Percentiles rank a stretch among this genome's conserved stretches.
These are phyloP conservation scores for Protea cynaroides DNA, from an alignment of 164 flowering plant genomes.

Conservation along the genomic window DNA sequence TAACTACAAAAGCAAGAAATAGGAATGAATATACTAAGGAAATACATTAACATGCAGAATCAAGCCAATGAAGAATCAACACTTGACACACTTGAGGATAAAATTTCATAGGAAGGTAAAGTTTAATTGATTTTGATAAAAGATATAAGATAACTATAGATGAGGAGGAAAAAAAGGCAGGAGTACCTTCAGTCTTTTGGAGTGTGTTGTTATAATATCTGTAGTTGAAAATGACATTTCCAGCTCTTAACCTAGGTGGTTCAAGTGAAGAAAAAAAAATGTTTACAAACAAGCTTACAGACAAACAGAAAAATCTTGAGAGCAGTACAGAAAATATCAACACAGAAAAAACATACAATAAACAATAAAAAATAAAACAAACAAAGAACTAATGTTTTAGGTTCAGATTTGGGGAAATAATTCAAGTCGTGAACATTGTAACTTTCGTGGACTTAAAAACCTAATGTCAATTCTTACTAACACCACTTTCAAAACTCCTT, in stretches of 20 bases:
- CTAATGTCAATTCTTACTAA: too few species aligned
- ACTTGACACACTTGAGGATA: too few species aligned
- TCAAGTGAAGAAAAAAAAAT: background rate
- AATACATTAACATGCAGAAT: too few species aligned
- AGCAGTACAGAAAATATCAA: background rate
- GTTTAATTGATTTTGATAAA: background rate
- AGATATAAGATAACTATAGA: background rate
- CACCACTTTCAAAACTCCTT: too few species aligned
- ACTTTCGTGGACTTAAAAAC: too few species aligned
- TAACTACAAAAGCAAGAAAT: too few species aligned
- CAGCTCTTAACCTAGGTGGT: slow-evolving; percentile 59
- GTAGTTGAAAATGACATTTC: slow-evolving; percentile 88
- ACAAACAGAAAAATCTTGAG: background rate
- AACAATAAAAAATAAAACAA: slow-evolving; percentile 3
- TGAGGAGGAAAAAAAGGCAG: background rate
- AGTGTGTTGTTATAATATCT: slow-evolving; percentile 57
- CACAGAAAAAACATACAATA: background rate
- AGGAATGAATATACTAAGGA: too few species aligned
- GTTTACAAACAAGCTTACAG: background rate
- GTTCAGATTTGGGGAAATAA: too few species aligned
- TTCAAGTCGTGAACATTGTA: too few species aligned
- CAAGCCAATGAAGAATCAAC: too few species aligned
- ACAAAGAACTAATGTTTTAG: too few species aligned
- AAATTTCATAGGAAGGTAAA: too few species aligned
- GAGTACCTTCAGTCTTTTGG: slow-evolving; percentile 84